Percentiles rank a stretch among this genome's conserved stretches.
phyloP scores from a whole-genome alignment of 106 monocot genomes.

The Dioscorea zingiberensis region DNA sequence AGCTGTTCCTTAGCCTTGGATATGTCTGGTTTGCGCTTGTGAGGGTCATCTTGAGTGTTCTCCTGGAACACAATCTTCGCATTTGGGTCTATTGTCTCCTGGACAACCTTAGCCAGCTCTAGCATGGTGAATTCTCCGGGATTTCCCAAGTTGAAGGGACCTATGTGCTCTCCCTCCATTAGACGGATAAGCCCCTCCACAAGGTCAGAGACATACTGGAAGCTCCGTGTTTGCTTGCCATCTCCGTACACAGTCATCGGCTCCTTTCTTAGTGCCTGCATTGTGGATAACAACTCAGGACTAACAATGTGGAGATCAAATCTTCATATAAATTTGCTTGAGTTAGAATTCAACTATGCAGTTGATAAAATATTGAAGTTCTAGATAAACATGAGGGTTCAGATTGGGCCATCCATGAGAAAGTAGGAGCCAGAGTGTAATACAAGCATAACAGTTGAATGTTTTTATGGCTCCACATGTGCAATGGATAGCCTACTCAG shows the following conservation, averaged over 20 bases:
- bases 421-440: no score
- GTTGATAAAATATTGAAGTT: no score
- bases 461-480: no score
- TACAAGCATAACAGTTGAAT: no score
- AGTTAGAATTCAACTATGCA: no score
- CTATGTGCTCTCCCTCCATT: conserved; percentile 87
- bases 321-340: no score
- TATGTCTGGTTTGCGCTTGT: conserved; percentile 87
- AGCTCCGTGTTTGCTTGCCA: conserved; percentile 88
- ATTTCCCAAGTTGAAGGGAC: conserved; percentile 96
- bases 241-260: conserved; percentile 83
- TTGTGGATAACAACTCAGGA: neutral
- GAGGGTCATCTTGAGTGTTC: conserved; percentile 86
- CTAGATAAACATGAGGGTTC: no score
- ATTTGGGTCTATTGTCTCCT: conserved; percentile 72
- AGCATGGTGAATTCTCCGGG: conserved; percentile 99
- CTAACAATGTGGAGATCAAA: no score
- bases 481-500: no score
- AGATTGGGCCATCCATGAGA: no score
- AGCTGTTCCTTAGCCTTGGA: conserved; percentile 65
- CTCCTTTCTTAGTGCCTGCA: conserved; percentile 79
- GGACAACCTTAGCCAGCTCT: conserved; percentile 83
- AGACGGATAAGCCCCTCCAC: conserved; percentile 67
- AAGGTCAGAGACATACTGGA: conserved; percentile 91
- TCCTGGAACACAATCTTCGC: conserved; percentile 64